These are phyloP conservation scores for Zygotorulaspora mrakii DNA, from an alignment of 1,139 yeast genomes.

Conservation along the genomic window DNA sequence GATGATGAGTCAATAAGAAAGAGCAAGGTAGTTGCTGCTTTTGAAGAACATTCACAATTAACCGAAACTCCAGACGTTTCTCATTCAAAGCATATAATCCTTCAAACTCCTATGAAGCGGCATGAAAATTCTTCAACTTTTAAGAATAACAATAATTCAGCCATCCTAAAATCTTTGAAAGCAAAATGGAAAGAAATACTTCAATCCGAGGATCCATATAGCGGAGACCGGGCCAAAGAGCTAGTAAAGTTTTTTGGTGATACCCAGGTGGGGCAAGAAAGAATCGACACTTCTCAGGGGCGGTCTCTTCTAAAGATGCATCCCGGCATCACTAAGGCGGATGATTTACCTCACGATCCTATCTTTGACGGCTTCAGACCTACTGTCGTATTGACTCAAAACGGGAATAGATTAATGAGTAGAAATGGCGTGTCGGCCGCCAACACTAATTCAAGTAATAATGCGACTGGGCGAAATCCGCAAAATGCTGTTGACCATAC, in stretches of 20 bases:
- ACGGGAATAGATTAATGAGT: neutral
- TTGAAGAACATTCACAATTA: too few species aligned
- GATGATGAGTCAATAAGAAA: too few species aligned
- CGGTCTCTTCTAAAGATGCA: too few species aligned
- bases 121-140: neutral
- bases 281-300: too few species aligned
- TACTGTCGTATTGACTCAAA: neutral
- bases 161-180: neutral
- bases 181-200: slow-evolving; percentile 8
- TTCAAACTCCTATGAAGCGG: neutral
- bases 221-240: slow-evolving; percentile 1
- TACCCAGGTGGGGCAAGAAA: neutral
- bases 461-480: too few species aligned
- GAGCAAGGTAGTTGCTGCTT: too few species aligned
- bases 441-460: too few species aligned
- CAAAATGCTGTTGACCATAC: too few species aligned
- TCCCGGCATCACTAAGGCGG: neutral
- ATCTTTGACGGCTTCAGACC: neutral
- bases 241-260: slow-evolving; percentile 7
- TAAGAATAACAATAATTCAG: neutral
- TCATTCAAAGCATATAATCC: neutral
- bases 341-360: neutral
- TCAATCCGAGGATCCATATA: slow-evolving; percentile 3
- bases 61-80: too few species aligned
- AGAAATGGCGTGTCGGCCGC: too few species aligned